phyloP scores from a whole-genome alignment of 805 yeast species.

The Myxozyma kluyveri region DNA sequence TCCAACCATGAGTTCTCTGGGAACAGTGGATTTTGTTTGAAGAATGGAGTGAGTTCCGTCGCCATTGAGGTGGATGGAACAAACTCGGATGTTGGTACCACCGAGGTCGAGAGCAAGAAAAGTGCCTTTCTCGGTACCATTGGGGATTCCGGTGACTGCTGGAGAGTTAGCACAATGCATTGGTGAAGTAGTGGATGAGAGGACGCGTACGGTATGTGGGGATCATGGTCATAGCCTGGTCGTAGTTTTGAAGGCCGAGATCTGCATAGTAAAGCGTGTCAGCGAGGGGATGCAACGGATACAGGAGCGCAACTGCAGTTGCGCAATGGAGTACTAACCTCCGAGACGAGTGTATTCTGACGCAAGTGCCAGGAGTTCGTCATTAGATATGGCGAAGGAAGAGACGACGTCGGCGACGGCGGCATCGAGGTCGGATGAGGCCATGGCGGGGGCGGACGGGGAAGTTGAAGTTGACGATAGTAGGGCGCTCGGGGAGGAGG shows the following conservation, averaged over 20 bases:
- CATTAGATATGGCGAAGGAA: constrained; percentile 13
- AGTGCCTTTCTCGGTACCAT: constrained; percentile 79
- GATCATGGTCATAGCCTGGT: constrained; percentile 60
- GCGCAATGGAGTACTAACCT: too few relatives aligned
- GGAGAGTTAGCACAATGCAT: background rate
- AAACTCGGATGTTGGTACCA: constrained; percentile 93
- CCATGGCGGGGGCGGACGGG: background rate
- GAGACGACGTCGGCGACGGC: constrained; percentile 3
- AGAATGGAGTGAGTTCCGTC: constrained; percentile 69
- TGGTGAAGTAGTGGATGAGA: background rate
- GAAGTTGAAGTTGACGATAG: background rate
- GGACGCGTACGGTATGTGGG: constrained; percentile 65
- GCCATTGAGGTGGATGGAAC: constrained; percentile 67
- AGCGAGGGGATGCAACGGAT: too few relatives aligned
- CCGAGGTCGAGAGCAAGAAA: constrained; percentile 91
- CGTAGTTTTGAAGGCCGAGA: constrained; percentile 34
- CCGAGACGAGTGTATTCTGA: constrained; percentile 28
- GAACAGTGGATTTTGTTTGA: constrained; percentile 77
- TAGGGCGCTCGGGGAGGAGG: background rate
- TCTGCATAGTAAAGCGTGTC: constrained; percentile 21
- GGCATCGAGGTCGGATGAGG: constrained; percentile 1
- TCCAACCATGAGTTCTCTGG: constrained; percentile 68
- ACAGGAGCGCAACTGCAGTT: too few relatives aligned
- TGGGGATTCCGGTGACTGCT: constrained; percentile 73
- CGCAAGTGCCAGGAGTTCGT: constrained; percentile 29